Evolutionary conservation across 2,329 filamentous ascomycete genomes (phyloP).

Genomic region (Beauveria australis): DNA sequence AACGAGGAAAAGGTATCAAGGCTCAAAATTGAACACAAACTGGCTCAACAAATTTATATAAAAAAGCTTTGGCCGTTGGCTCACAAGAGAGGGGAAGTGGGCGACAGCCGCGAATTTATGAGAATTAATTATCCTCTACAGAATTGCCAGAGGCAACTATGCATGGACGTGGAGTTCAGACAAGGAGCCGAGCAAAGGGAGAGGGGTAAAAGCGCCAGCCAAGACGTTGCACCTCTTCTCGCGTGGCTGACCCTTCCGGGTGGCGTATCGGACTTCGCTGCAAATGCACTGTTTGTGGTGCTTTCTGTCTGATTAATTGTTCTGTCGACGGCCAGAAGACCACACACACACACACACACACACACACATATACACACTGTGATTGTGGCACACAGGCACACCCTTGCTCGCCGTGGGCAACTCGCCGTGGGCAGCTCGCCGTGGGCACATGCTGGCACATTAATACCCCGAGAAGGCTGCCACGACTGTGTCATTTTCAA

Average conservation of each 20-base stretch:
- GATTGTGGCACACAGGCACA: neutral
- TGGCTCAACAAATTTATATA: neutral
- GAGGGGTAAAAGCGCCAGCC: neutral
- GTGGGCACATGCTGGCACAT: neutral
- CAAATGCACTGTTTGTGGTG: neutral
- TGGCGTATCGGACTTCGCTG: neutral
- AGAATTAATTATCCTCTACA: neutral
- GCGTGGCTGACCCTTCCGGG: neutral
- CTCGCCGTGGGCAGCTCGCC: neutral
- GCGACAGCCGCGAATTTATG: neutral
- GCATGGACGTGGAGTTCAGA: constrained; percentile 3
- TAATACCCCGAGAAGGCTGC: neutral
- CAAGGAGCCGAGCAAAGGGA: neutral
- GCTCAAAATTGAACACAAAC: neutral
- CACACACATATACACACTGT: too few species aligned
- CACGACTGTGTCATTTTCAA: neutral
- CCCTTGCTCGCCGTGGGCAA: neutral
- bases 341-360: neutral
- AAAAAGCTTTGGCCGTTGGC: neutral
- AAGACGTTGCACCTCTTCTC: neutral
- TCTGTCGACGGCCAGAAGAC: neutral
- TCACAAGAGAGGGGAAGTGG: neutral
- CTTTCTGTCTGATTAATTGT: neutral
- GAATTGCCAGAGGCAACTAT: neutral
- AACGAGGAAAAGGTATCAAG: neutral